These are phyloP conservation scores for Fusarium pseudonygamai DNA, from an alignment of 2,329 filamentous ascomycete species.

Conservation along the genomic window DNA sequence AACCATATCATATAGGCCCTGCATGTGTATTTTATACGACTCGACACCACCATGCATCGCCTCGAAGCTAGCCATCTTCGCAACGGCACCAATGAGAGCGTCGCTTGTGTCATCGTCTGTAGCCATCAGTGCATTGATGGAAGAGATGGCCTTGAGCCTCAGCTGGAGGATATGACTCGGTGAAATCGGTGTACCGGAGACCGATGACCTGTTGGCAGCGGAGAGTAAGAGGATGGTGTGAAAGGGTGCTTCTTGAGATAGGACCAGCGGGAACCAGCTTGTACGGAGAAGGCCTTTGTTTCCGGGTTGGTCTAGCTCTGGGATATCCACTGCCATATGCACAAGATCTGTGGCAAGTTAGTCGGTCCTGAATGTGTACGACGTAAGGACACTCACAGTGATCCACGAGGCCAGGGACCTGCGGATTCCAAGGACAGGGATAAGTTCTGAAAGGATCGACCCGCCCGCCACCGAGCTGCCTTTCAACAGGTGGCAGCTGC, in stretches of 20 bases:
- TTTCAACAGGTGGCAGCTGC: neutral
- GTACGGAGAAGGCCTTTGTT: neutral
- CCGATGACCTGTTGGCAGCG: neutral
- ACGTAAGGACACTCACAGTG: neutral
- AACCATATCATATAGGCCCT: neutral
- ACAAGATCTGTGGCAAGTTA: neutral
- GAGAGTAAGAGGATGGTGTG: neutral
- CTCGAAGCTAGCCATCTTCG: neutral
- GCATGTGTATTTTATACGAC: neutral
- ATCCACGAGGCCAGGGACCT: neutral
- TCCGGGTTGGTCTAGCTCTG: neutral
- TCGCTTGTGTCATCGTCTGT: neutral
- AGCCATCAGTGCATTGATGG: neutral
- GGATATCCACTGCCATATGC: neutral
- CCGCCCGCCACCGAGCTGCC: neutral
- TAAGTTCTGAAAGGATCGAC: neutral
- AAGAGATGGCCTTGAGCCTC: fast-evolving
- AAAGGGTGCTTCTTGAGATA: neutral
- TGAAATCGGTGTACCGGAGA: fast-evolving
- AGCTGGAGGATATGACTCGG: fast-evolving
- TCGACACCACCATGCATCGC: neutral
- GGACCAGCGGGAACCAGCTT: neutral
- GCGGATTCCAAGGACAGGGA: neutral
- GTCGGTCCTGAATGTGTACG: fast-evolving
- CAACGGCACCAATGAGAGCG: fast-evolving